Evolutionary conservation across 1,284 basidiomycete species (phyloP).

Genomic region (Trametes pubescens): DNA sequence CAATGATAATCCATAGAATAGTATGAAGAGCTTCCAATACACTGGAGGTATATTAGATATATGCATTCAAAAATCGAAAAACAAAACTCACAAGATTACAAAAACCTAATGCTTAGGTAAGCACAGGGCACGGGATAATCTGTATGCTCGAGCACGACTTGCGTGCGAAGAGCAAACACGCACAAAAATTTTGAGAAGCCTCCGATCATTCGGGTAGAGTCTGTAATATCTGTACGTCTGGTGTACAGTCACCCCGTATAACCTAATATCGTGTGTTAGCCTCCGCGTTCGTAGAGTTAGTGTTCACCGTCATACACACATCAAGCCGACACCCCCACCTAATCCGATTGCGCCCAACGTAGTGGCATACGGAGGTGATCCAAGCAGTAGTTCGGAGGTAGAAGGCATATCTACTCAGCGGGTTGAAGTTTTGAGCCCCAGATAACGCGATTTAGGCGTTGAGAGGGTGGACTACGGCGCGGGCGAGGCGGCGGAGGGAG

Average conservation of each 20-base stretch:
- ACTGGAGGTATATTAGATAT: not conserved
- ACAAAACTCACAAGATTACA: not conserved
- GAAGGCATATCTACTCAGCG: not conserved
- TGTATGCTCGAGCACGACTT: not conserved
- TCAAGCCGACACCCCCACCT: not conserved
- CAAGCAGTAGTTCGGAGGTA: not conserved
- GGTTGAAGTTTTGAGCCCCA: too few relatives aligned
- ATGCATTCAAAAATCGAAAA: not conserved
- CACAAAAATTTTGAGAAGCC: not conserved
- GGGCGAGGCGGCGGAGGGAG: too few relatives aligned
- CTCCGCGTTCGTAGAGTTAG: not conserved
- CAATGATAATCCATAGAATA: constrained; percentile 2
- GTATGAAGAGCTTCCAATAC: constrained; percentile 13
- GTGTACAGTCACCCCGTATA: constrained; percentile 1
- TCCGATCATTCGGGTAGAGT: not conserved
- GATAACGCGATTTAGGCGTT: too few relatives aligned
- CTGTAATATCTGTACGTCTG: constrained; percentile 7
- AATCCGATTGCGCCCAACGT: not conserved
- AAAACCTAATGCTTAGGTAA: not conserved
- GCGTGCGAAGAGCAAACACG: not conserved
- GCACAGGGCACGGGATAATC: not conserved
- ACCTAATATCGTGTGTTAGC: not conserved
- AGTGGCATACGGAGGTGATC: not conserved
- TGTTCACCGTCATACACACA: not conserved
- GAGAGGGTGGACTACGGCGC: too few relatives aligned